These are phyloP conservation scores for Hortaea werneckii DNA, from an alignment of 2,329 filamentous ascomycete genomes.

Conservation along the genomic window DNA sequence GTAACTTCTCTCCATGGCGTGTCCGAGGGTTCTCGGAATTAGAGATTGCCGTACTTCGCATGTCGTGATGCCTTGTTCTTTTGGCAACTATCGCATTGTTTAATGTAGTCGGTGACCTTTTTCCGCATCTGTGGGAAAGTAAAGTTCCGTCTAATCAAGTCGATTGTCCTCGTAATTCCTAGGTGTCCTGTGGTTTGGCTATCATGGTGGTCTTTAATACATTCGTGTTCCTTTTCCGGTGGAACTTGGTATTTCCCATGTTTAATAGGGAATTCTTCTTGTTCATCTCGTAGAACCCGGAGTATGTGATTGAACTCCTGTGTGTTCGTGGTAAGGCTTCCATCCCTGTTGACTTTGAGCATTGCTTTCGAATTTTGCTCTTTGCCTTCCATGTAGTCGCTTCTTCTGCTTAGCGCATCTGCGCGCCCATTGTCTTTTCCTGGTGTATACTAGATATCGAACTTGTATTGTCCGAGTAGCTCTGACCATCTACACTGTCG, in stretches of 20 bases:
- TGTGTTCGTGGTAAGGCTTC: neutral
- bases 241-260: constrained; percentile 6
- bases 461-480: neutral
- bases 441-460: constrained; percentile 1
- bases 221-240: constrained; percentile 4
- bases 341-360: neutral
- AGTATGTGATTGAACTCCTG: constrained; percentile 1
- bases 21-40: constrained; percentile 4
- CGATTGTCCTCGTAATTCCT: constrained; percentile 1
- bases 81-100: constrained; percentile 2
- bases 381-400: constrained; percentile 1
- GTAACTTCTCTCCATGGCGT: constrained; percentile 10
- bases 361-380: neutral
- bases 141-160: constrained; percentile 4
- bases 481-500: constrained; percentile 5
- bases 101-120: constrained; percentile 4
- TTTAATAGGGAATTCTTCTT: constrained; percentile 6
- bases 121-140: constrained; percentile 3
- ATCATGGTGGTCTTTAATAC: constrained; percentile 9
- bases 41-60: constrained; percentile 7
- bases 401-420: neutral
- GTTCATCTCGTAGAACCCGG: constrained; percentile 1
- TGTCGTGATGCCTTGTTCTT: constrained; percentile 7
- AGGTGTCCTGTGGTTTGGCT: constrained; percentile 5
- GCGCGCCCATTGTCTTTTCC: neutral